phyloP scores from a whole-genome alignment of 2,329 filamentous ascomycete genomes.

The Trichothecium sympodiale region DNA sequence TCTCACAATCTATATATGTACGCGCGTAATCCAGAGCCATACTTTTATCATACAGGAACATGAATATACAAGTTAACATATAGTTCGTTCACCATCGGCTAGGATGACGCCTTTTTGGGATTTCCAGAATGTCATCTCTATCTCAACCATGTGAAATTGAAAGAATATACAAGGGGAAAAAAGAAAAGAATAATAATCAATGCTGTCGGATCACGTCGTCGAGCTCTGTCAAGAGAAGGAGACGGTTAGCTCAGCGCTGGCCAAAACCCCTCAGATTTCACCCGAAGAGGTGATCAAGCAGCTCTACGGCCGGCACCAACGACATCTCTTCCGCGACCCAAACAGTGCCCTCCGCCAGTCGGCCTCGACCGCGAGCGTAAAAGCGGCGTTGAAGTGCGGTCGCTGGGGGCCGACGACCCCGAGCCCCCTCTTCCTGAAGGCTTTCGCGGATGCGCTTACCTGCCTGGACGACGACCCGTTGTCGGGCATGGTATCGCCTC shows the following conservation, averaged over 20 bases:
- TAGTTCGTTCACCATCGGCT: too few species aligned
- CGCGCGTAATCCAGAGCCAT: too few species aligned
- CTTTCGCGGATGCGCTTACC: constrained; percentile 54
- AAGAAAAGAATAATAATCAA: too few species aligned
- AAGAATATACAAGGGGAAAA: too few species aligned
- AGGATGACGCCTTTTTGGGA: too few species aligned
- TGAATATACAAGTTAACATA: too few species aligned
- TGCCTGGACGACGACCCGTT: constrained; percentile 40
- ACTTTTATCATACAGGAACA: too few species aligned
- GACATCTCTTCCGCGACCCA: background rate
- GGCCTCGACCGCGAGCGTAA: constrained; percentile 4
- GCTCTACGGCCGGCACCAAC: constrained; percentile 33
- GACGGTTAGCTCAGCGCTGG: constrained; percentile 48
- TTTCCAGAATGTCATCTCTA: too few species aligned
- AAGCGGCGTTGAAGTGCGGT: constrained; percentile 46
- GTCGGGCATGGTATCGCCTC: constrained; percentile 39
- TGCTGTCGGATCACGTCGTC: constrained; percentile 26
- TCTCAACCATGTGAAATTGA: too few species aligned
- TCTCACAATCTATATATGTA: too few species aligned
- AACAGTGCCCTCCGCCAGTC: constrained; percentile 7
- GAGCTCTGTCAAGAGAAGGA: constrained; percentile 38
- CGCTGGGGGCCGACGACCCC: constrained; percentile 54
- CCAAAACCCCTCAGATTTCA: constrained; percentile 36
- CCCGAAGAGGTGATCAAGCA: constrained; percentile 43
- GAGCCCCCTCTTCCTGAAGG: constrained; percentile 56